Base-by-base conservation (phyloP, 768 basidiomycete species). In the Galerina marginata region DNA sequence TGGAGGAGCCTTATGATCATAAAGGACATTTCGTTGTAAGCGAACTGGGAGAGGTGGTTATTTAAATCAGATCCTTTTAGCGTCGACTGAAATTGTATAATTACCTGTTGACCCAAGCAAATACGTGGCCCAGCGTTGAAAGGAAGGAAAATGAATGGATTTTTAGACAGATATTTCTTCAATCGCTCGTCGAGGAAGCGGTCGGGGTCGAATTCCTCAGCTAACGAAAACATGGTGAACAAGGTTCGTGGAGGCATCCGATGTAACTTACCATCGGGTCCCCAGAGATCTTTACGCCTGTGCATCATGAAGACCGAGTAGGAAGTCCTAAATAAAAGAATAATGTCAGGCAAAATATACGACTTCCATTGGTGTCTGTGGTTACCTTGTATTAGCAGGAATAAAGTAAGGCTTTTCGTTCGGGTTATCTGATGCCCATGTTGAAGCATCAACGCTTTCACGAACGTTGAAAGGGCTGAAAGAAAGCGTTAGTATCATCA, bases 281-380 rank as follows among this genome's bases (percentile, higher is more conserved):
- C 89, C 89, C 89, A 91, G 1, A 88, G 80, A 55, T 87, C 86
- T 49, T 77, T 82, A 50, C 87, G 78, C 39, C 88, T 75, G 39
- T 91, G 88, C 87, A 89, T 88, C 61, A 85, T 63, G 58, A 88
- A 79, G 9, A 88, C 83, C 5, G 86, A 86, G 65, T 87, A 89
- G 0, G 74, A 60, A 4, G 77, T 68, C 52, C 82, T 84, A 62
- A 1, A 23, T 4, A 33, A 16, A 42, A 23, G 12, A 9, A 46
- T 33, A 10, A 2, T n/a, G 52, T n/a, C 29, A 15, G 7, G 44
- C 40, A 20, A 2, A 38, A 20, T 53, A 10, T 33, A 15, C 2
- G 29, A 9, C 12, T 46, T 58, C 6, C 33, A 56, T 54, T n/a
- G n/a, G 44, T 72, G 20, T 75, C 29, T 33, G 29, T 33, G 29